Percentiles rank a stretch among this genome's conserved stretches.
phyloP scores from a whole-genome alignment of 83 land plant species.

The Thuja plicata region DNA sequence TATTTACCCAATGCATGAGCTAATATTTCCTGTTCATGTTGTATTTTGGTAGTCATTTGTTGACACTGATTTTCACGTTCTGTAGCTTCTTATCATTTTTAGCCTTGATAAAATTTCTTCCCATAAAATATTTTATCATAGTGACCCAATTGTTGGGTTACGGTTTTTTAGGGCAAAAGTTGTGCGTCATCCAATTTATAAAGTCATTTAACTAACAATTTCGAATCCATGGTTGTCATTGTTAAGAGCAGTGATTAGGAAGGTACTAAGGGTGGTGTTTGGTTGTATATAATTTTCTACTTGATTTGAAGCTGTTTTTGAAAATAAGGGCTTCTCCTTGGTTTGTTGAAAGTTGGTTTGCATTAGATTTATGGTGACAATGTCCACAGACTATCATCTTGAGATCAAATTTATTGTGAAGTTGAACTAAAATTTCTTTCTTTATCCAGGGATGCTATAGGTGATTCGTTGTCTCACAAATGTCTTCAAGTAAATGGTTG shows the following conservation, averaged over 20 bases:
- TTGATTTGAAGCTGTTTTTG: no score
- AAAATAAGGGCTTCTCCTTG: neutral
- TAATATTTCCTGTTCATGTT: neutral
- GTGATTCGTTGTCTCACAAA: neutral
- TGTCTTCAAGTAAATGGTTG: neutral
- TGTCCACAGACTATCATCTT: neutral
- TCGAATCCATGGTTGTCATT: neutral
- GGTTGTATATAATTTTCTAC: neutral
- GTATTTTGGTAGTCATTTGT: neutral
- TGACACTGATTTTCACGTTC: neutral
- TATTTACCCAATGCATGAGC: neutral
- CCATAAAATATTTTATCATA: neutral
- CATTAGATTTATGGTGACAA: neutral
- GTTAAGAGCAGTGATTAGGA: neutral
- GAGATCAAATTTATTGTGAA: neutral
- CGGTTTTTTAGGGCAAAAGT: neutral
- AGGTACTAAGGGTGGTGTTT: neutral
- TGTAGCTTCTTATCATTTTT: neutral
- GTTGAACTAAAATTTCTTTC: neutral
- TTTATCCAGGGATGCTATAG: neutral
- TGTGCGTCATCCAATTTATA: neutral
- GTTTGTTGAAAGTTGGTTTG: neutral
- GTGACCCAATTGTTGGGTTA: neutral
- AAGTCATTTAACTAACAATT: neutral
- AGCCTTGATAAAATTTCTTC: neutral